These are phyloP conservation scores for Hypocreales sp. DNA, from an alignment of 2,329 filamentous ascomycete genomes.

Conservation along the genomic window DNA sequence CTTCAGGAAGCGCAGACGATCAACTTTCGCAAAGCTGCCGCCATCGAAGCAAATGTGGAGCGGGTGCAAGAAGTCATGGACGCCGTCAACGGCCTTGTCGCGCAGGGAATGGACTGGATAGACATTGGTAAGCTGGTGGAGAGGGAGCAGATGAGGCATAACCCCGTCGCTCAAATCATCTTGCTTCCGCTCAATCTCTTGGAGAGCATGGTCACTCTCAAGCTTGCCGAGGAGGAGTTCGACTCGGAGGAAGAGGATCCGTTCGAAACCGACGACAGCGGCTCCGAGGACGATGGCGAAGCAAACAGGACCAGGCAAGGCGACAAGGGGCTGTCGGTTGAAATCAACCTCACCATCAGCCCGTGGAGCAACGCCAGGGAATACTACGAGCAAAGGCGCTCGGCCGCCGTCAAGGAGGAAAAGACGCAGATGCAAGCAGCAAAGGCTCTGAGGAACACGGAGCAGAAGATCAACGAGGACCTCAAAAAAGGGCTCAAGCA, in stretches of 20 bases:
- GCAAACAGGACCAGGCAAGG: constrained; percentile 24
- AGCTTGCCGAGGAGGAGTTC: constrained; percentile 55
- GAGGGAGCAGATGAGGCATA: constrained; percentile 64
- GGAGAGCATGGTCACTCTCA: constrained; percentile 75
- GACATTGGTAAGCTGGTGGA: constrained; percentile 81
- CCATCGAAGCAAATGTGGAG: constrained; percentile 81
- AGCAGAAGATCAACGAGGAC: constrained; percentile 75
- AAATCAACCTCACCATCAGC: constrained; percentile 69
- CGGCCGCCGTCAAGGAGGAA: constrained; percentile 71
- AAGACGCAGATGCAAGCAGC: constrained; percentile 72
- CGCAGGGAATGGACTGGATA: constrained; percentile 94
- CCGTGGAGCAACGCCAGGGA: constrained; percentile 82
- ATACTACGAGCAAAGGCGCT: constrained; percentile 82
- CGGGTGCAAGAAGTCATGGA: constrained; percentile 86
- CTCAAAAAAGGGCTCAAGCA: constrained; percentile 80
- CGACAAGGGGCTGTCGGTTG: constrained; percentile 51
- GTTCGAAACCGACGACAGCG: constrained; percentile 54
- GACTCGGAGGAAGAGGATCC: constrained; percentile 43
- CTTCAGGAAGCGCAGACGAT: constrained; percentile 67
- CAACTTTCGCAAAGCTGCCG: constrained; percentile 76
- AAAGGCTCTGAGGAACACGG: constrained; percentile 74
- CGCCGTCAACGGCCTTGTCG: constrained; percentile 81
- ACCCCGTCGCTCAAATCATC: constrained; percentile 77
- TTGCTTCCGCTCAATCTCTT: constrained; percentile 74
- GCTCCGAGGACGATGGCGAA: constrained; percentile 18